These are phyloP conservation scores for Oryza longistaminata DNA, from an alignment of 176 grass and related monocot genomes.

Conservation along the genomic window DNA sequence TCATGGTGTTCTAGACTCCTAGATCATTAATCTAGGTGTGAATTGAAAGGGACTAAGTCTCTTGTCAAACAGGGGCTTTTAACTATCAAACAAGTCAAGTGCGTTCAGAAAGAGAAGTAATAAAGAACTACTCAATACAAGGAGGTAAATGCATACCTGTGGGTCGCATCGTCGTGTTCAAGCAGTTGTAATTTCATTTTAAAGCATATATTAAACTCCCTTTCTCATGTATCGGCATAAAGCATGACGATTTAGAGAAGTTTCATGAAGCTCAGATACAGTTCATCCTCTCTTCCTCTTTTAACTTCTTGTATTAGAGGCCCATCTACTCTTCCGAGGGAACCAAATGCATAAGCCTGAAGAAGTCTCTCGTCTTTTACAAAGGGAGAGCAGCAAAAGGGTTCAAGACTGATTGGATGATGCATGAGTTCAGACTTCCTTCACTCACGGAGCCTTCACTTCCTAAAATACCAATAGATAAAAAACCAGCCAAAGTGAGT, in stretches of 20 bases:
- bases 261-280: slow-evolving; percentile 2
- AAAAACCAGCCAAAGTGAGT: slow-evolving; percentile 65
- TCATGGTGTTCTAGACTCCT: neutral
- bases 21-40: slow-evolving; percentile 17
- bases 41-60: slow-evolving; percentile 21
- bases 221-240: neutral
- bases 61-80: too few relatives aligned
- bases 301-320: slow-evolving; percentile 40
- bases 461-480: slow-evolving; percentile 64
- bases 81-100: slow-evolving; percentile 24
- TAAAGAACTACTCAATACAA: slow-evolving; percentile 16
- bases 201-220: slow-evolving; percentile 5
- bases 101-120: slow-evolving; percentile 25
- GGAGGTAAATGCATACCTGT: neutral
- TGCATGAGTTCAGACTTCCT: slow-evolving; percentile 93
- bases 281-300: neutral
- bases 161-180: slow-evolving; percentile 32
- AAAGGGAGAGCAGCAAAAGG: slow-evolving; percentile 85
- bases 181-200: slow-evolving; percentile 10
- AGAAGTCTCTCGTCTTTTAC: slow-evolving; percentile 95
- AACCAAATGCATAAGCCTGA: slow-evolving; percentile 82
- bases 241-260: neutral
- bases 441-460: slow-evolving; percentile 57
- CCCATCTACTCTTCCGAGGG: slow-evolving; percentile 85
- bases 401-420: slow-evolving; percentile 92